phyloP scores from a whole-genome alignment of 176 grass and related monocot species.

The Oryza punctata region DNA sequence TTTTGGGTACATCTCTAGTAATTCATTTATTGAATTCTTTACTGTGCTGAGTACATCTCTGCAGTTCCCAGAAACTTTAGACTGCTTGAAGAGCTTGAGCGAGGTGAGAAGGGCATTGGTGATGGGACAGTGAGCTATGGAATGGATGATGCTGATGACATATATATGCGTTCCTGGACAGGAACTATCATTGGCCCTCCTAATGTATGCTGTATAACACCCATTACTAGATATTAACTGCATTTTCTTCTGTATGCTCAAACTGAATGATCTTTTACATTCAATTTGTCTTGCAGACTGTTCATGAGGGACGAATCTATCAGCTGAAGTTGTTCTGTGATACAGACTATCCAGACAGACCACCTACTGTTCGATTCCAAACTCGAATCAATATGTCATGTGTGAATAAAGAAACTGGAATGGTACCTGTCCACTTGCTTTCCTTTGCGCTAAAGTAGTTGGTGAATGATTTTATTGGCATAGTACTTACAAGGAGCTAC shows the following conservation, averaged over 20 bases:
- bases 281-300: constrained; percentile 53
- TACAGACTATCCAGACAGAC: constrained; percentile 79
- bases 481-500: constrained; percentile 31
- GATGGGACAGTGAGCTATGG: constrained; percentile 92
- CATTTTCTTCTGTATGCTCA: constrained; percentile 30
- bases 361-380: constrained; percentile 70
- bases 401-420: constrained; percentile 64
- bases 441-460: background rate
- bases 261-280: constrained; percentile 1
- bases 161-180: constrained; percentile 86
- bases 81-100: constrained; percentile 76
- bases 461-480: constrained; percentile 20
- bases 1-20: background rate
- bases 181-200: constrained; percentile 79
- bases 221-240: constrained; percentile 11
- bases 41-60: constrained; percentile 27
- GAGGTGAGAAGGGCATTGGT: constrained; percentile 84
- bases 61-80: constrained; percentile 87
- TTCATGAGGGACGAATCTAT: constrained; percentile 85
- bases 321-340: constrained; percentile 75
- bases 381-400: constrained; percentile 71
- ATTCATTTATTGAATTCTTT: constrained; percentile 8
- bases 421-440: constrained; percentile 47
- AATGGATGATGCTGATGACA: constrained; percentile 90
- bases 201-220: constrained; percentile 55